A percentile compares a stretch with the other conserved stretches of the same genome.
These are phyloP conservation scores for Sordaria brevicollis DNA, from an alignment of 495 filamentous ascomycete species.

Conservation along the genomic window DNA sequence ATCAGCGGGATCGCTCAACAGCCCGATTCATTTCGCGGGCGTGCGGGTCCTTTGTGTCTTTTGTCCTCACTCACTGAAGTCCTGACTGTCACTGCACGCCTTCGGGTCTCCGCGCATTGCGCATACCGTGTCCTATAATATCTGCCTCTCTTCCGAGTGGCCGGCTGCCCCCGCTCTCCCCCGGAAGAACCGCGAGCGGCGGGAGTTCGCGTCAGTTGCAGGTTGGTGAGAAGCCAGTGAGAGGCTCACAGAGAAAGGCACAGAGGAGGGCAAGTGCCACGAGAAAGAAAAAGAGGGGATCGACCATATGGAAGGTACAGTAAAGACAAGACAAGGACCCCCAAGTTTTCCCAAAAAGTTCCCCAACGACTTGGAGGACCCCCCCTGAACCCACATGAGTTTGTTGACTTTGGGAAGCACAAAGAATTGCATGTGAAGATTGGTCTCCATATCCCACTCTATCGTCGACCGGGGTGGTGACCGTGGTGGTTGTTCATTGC, in stretches of 20 bases:
- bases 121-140: not conserved
- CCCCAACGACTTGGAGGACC: too few relatives aligned
- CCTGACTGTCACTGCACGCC: not conserved
- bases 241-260: not conserved
- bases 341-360: too few relatives aligned
- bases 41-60: too few relatives aligned
- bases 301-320: too few relatives aligned
- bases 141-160: not conserved
- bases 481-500: too few relatives aligned
- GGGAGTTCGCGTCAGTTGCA: too few relatives aligned
- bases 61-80: not conserved
- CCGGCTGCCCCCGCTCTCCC: not conserved
- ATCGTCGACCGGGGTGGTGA: too few relatives aligned
- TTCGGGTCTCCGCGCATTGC: not conserved
- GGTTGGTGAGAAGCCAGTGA: not conserved
- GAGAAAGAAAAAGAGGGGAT: not conserved
- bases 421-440: not conserved
- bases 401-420: not conserved
- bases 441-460: not conserved
- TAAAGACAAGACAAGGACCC: not conserved
- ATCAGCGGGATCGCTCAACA: not conserved
- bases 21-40: not conserved
- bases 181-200: not conserved
- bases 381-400: not conserved
- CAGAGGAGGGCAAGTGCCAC: not conserved